A percentile compares a stretch with the other conserved stretches of the same genome.
Conservation (phyloP, 2,329 filamentous ascomycete species). For the Cyphellophora europaea region DNA sequence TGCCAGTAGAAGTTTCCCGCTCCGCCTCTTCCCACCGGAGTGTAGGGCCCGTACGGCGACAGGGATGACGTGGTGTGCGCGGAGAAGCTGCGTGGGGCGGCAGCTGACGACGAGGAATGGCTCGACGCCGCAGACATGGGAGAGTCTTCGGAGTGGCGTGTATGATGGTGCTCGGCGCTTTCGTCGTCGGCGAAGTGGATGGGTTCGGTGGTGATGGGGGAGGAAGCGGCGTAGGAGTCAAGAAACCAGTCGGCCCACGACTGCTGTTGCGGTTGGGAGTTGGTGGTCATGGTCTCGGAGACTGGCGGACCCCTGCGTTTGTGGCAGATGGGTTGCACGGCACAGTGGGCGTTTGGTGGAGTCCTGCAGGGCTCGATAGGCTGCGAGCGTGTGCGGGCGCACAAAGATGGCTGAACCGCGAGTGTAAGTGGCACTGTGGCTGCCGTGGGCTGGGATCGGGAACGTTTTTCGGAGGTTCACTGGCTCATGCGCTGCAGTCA, state of each 20-base stretch:
- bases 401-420: no score
- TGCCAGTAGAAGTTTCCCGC: constrained; percentile 53
- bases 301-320: not conserved
- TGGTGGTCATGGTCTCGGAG: not conserved
- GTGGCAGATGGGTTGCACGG: not conserved
- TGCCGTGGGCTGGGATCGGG: no score
- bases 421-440: no score
- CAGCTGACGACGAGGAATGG: not conserved
- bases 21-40: constrained; percentile 50
- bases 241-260: constrained; percentile 20
- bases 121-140: not conserved
- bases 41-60: constrained; percentile 28
- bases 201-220: constrained; percentile 9
- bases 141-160: constrained; percentile 5
- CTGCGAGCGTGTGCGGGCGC: not conserved
- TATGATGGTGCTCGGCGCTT: constrained; percentile 5
- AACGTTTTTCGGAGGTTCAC: no score
- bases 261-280: constrained; percentile 4
- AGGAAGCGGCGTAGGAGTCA: constrained; percentile 17
- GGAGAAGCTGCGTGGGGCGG: no score
- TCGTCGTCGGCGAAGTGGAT: constrained; percentile 12
- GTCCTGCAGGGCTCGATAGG: not conserved
- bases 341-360: not conserved
- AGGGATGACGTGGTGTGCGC: no score
- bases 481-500: no score